These are phyloP conservation scores for Aphanomyces astaci DNA, from an alignment of 352 stramenopile species.

Conservation along the genomic window DNA sequence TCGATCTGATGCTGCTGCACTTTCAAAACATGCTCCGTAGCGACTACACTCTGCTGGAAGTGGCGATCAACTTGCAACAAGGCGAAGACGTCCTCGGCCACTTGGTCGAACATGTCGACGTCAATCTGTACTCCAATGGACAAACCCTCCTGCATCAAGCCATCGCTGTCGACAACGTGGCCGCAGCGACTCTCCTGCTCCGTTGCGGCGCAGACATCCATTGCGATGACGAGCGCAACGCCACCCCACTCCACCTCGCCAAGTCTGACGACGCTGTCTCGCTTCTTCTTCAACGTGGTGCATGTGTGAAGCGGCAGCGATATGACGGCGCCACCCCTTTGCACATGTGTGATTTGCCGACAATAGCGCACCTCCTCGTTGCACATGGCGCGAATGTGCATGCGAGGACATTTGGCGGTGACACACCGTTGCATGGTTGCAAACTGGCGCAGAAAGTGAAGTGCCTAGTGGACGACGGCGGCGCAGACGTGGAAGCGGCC, in stretches of 20 bases:
- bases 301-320: not conserved
- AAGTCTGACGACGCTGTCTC: not conserved
- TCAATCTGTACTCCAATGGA: slow-evolving; percentile 15
- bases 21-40: not conserved
- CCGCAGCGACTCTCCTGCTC: not conserved
- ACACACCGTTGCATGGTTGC: slow-evolving; percentile 13
- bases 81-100: slow-evolving; percentile 2
- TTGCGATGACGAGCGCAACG: not conserved
- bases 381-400: slow-evolving; percentile 2
- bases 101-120: slow-evolving; percentile 5
- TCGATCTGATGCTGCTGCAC: not conserved
- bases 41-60: not conserved
- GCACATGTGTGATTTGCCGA: not conserved
- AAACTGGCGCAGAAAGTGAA: not conserved
- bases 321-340: slow-evolving; percentile 14
- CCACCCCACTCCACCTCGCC: slow-evolving; percentile 7
- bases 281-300: slow-evolving; percentile 1
- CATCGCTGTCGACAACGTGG: not conserved
- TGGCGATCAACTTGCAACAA: not conserved
- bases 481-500: not conserved
- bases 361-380: not conserved
- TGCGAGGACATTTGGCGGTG: not conserved
- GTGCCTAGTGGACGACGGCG: not conserved
- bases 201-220: not conserved
- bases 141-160: slow-evolving; percentile 14